Evolutionary conservation across 257 asterid species (phyloP).

Genomic region (Jaltomata sinuosa): DNA sequence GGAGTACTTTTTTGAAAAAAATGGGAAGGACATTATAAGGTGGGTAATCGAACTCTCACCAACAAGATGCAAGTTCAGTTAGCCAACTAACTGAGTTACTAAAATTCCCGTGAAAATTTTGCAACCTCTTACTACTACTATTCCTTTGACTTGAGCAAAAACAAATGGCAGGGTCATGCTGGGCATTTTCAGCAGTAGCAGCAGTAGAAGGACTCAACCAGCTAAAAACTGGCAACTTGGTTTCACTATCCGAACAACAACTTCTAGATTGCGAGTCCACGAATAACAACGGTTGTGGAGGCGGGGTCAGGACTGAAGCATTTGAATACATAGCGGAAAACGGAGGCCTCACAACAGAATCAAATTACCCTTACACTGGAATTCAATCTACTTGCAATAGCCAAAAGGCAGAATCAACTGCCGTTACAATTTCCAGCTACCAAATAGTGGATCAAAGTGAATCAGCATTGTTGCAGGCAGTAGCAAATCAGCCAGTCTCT

Average conservation of each 20-base stretch:
- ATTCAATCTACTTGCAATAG: slow-evolving; percentile 2
- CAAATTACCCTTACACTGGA: slow-evolving; percentile 15
- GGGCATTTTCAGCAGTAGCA: slow-evolving; percentile 30
- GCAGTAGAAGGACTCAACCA: slow-evolving; percentile 17
- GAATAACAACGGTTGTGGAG: slow-evolving; percentile 4
- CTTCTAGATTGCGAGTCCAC: slow-evolving; percentile 1
- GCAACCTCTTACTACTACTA: neutral
- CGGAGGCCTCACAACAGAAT: slow-evolving; percentile 13
- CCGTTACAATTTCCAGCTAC: slow-evolving; percentile 6
- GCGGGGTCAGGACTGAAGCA: slow-evolving; percentile 12
- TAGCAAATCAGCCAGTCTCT: slow-evolving; percentile 14
- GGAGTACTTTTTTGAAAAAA: too few relatives aligned
- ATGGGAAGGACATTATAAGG: too few relatives aligned
- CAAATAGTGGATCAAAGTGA: neutral
- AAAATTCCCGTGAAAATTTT: too few relatives aligned
- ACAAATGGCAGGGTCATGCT: slow-evolving; percentile 17
- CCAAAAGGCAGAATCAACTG: neutral
- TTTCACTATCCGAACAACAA: slow-evolving; percentile 11
- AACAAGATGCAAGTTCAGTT: too few relatives aligned
- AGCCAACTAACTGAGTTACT: too few relatives aligned
- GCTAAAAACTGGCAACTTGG: slow-evolving; percentile 6
- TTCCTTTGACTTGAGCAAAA: neutral
- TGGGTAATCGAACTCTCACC: too few relatives aligned
- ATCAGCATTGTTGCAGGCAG: slow-evolving; percentile 12
- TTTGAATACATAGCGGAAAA: slow-evolving; percentile 1